phyloP scores from a whole-genome alignment of 1,284 basidiomycete species.

The Puccinia coronata region DNA sequence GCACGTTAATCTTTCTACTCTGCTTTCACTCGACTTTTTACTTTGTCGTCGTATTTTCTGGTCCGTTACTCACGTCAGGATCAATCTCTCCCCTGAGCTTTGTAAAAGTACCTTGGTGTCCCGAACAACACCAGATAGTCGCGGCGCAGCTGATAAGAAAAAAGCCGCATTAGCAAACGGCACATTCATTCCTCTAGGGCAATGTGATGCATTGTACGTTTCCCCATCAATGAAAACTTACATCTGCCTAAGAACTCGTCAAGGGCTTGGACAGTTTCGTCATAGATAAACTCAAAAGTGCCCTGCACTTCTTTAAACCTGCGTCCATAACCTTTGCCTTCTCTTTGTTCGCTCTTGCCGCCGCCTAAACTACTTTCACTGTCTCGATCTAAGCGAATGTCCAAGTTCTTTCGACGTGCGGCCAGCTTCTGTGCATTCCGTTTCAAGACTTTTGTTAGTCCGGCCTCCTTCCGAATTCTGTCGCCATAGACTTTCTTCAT shows the following conservation, averaged over 20 bases:
- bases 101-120: constrained; percentile 90
- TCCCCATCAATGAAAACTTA: constrained; percentile 60
- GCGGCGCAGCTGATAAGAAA: constrained; percentile 52
- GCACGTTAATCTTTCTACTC: background rate
- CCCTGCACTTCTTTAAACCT: constrained; percentile 84
- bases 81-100: constrained; percentile 80
- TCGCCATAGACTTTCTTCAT: constrained; percentile 95
- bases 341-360: constrained; percentile 62
- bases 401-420: constrained; percentile 73
- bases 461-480: constrained; percentile 87
- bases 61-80: constrained; percentile 17
- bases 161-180: constrained; percentile 1
- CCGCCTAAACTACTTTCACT: constrained; percentile 56
- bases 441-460: constrained; percentile 94
- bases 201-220: background rate
- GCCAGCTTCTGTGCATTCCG: constrained; percentile 17
- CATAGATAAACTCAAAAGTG: constrained; percentile 90
- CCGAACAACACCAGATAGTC: constrained; percentile 65
- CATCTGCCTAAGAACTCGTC: constrained; percentile 90
- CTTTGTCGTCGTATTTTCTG: background rate
- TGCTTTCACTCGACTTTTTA: background rate
- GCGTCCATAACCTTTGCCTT: constrained; percentile 67
- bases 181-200: background rate
- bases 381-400: constrained; percentile 52
- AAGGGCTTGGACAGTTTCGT: constrained; percentile 82